Conservation (phyloP, 306 rosid genomes). For the Cucumis hystrix region DNA sequence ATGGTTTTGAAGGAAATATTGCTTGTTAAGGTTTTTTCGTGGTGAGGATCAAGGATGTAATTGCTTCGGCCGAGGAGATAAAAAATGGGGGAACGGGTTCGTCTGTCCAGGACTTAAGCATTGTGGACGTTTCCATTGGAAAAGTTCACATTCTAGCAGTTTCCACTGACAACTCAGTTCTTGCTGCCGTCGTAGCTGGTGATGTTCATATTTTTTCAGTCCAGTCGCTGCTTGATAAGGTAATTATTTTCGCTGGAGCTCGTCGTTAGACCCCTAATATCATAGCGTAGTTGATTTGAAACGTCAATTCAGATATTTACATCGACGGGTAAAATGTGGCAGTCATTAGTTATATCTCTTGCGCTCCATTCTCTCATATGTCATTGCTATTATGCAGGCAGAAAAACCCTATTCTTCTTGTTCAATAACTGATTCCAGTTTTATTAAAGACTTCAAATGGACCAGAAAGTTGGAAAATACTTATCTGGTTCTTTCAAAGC, state of each 20-base stretch:
- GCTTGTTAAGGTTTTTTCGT: constrained; percentile 47
- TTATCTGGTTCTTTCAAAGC: constrained; percentile 51
- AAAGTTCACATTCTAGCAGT: constrained; percentile 50
- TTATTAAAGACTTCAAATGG: constrained; percentile 68
- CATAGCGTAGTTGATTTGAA: background rate
- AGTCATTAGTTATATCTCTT: background rate
- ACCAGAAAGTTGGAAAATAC: constrained; percentile 30
- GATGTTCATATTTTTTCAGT: constrained; percentile 40
- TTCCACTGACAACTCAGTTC: constrained; percentile 39
- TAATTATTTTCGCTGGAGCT: background rate
- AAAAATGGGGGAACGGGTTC: constrained; percentile 40
- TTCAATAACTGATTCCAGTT: constrained; percentile 33
- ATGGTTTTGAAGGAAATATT: background rate
- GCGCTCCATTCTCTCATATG: background rate
- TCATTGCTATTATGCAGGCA: constrained; percentile 32
- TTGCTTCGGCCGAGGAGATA: constrained; percentile 40
- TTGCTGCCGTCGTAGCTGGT: constrained; percentile 42
- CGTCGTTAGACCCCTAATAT: background rate
- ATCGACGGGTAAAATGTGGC: background rate
- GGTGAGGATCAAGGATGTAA: constrained; percentile 50
- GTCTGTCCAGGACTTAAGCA: constrained; percentile 42
- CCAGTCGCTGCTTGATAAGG: constrained; percentile 36
- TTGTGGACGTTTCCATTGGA: constrained; percentile 48
- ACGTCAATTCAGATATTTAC: background rate
- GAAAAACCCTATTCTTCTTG: constrained; percentile 31